Evolutionary conservation across 2,329 filamentous ascomycete species (phyloP), one percentile per base, ranked within the genome.

Genomic region (Taxawa tesnikishii): DNA sequence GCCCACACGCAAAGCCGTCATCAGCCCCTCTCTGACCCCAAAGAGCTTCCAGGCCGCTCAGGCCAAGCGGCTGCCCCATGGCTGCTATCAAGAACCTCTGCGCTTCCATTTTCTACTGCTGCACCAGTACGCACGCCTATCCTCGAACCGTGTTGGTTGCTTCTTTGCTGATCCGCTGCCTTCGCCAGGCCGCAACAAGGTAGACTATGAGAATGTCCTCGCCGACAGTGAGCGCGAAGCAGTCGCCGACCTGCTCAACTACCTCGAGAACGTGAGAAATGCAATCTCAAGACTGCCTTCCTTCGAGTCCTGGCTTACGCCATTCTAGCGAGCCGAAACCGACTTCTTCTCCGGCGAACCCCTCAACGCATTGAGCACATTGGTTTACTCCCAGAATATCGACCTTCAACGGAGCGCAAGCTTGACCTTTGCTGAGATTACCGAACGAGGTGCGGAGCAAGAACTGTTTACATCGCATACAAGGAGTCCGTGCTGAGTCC

Each of bases 281-380:
- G 34, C 32, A 27, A 26, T 32, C 47, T 33, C 38, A n/a, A n/a
- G n/a, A n/a, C 21, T 31, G 32, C 53, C 65, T 51, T 61, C 46
- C 33, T 26, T 29, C 30, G 29, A 29, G 32, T 31, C 36, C 3
- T 25, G 9, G 3, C 29, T 31, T 21, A 35, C 36, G 19, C 33
- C 27, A 28, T 17, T 31, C 32, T 17, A 94, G 90, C 80, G 90
- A 54, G 81, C 79, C 53, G 90, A 98, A 58, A 96, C 87, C 49
- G 88, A 98, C 59, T 98, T 98, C 73, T 98, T 98, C 62, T 79
- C 83, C 23, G 90, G 90, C 59, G 87, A 94, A 53, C 90, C 90
- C 28, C 75, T 98, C 36, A 81, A 82, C 59, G 88, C 90, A 28
- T 66, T 98, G 36, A 94, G 84, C 60, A 98, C 88, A 9, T 73